Conservation (phyloP, 768 basidiomycete genomes). For the Lactifluus piperatus region DNA sequence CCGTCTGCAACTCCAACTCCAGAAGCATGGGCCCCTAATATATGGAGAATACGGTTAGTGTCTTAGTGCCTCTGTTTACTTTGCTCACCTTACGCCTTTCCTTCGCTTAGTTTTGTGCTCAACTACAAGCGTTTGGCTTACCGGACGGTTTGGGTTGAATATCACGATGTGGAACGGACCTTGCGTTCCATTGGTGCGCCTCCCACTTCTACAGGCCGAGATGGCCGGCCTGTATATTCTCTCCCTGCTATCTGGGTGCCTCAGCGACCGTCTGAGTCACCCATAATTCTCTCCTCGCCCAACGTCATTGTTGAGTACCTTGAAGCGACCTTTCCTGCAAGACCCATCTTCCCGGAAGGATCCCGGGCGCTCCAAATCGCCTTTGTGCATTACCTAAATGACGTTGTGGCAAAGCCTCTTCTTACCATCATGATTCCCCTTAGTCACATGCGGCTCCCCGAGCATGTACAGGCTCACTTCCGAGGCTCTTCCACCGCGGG, state of each 20-base stretch:
- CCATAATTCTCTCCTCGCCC: constrained; percentile 48
- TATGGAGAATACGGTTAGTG: constrained; percentile 60
- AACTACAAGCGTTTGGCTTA: constrained; percentile 70
- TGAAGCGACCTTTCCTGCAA: constrained; percentile 56
- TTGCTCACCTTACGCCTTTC: not conserved
- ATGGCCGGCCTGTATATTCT: constrained; percentile 55
- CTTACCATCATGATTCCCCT: constrained; percentile 64
- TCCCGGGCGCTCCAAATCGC: constrained; percentile 57
- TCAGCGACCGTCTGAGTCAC: constrained; percentile 34
- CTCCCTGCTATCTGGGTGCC: constrained; percentile 65
- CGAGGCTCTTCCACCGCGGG: constrained; percentile 19
- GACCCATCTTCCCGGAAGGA: constrained; percentile 63
- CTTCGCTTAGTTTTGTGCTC: constrained; percentile 47
- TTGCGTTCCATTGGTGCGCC: constrained; percentile 51
- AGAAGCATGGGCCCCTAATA: constrained; percentile 69
- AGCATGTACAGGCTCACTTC: constrained; percentile 47
- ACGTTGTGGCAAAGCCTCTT: constrained; percentile 55
- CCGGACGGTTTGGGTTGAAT: constrained; percentile 61
- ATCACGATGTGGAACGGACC: constrained; percentile 56
- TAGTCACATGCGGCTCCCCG: constrained; percentile 51
- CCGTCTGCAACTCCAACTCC: constrained; percentile 44
- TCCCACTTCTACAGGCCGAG: constrained; percentile 42
- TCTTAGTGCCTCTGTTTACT: not conserved
- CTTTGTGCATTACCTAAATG: constrained; percentile 63
- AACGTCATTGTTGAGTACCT: constrained; percentile 65